Percentiles rank a stretch among this genome's conserved stretches.
Evolutionary conservation across 805 yeast genomes (phyloP).

Genomic region (Sugiyamaella boreocaroliniensis): DNA sequence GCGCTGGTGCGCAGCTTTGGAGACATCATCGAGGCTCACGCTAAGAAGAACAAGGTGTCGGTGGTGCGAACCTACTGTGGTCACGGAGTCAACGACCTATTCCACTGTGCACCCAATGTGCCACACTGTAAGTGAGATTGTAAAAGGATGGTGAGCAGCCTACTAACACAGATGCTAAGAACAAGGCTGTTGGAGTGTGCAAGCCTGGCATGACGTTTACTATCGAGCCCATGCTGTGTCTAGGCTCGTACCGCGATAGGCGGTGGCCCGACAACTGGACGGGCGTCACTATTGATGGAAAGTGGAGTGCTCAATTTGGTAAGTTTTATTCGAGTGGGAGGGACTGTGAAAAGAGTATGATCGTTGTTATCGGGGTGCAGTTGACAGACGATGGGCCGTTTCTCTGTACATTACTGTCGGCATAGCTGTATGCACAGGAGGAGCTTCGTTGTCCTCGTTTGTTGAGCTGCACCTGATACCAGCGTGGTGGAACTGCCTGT

Average conservation of each 20-base stretch:
- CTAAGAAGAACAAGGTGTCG: constrained; percentile 66
- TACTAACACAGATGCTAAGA: constrained; percentile 52
- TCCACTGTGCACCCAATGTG: constrained; percentile 88
- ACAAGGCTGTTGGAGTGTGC: constrained; percentile 88
- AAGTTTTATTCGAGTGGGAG: constrained; percentile 3
- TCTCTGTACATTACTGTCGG: no score
- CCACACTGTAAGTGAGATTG: constrained; percentile 67
- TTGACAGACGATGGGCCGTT: no score
- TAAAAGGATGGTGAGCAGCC: not conserved
- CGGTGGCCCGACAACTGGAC: constrained; percentile 99
- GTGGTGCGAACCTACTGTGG: constrained; percentile 91
- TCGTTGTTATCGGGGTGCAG: not conserved
- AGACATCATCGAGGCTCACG: constrained; percentile 79
- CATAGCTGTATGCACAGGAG: no score
- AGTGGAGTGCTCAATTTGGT: constrained; percentile 82
- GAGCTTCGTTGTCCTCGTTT: no score
- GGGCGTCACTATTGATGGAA: constrained; percentile 78
- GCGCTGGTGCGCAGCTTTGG: constrained; percentile 81
- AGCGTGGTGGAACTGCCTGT: no score
- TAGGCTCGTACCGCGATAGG: constrained; percentile 72
- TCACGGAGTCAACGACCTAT: constrained; percentile 80
- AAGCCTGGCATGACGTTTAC: constrained; percentile 96
- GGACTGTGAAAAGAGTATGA: no score
- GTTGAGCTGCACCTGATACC: no score
- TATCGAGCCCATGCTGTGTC: constrained; percentile 93